A percentile compares a stretch with the other conserved stretches of the same genome.
These are phyloP conservation scores for Euptelea pleiosperma DNA, from an alignment of 164 flowering plant genomes.

Conservation along the genomic window DNA sequence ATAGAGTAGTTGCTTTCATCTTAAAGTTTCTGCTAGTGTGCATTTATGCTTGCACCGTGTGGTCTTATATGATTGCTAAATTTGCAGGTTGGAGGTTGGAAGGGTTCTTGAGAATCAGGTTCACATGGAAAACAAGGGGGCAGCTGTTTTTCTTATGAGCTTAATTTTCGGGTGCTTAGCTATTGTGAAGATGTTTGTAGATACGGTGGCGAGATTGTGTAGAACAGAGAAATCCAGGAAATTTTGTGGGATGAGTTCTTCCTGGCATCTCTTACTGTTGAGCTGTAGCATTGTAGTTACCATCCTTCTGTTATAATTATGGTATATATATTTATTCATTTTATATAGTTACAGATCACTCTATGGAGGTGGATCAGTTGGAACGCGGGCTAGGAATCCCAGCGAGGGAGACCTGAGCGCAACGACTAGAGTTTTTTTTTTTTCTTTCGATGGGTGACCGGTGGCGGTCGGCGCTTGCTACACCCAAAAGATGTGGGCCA, in stretches of 20 bases:
- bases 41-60: not conserved
- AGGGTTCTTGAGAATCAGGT: constrained; percentile 45
- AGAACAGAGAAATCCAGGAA: constrained; percentile 46
- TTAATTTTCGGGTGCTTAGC: constrained; percentile 52
- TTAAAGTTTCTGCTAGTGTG: not conserved
- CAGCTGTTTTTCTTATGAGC: constrained; percentile 53
- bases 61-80: not conserved
- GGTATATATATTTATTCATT: not conserved
- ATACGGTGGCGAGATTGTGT: constrained; percentile 34
- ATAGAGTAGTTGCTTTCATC: too few species aligned
- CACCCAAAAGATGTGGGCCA: too few species aligned
- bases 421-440: too few species aligned
- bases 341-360: too few species aligned
- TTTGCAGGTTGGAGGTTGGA: constrained; percentile 68
- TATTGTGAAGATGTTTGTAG: constrained; percentile 41
- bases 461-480: too few species aligned
- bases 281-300: constrained; percentile 36
- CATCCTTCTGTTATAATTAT: constrained; percentile 43
- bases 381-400: too few species aligned
- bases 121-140: constrained; percentile 70
- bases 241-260: constrained; percentile 50
- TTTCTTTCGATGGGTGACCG: too few species aligned
- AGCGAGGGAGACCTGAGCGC: too few species aligned
- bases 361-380: too few species aligned
- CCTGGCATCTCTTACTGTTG: constrained; percentile 44